These are phyloP conservation scores for Hebeloma cylindrosporum DNA, from an alignment of 768 basidiomycete species.

Conservation along the genomic window DNA sequence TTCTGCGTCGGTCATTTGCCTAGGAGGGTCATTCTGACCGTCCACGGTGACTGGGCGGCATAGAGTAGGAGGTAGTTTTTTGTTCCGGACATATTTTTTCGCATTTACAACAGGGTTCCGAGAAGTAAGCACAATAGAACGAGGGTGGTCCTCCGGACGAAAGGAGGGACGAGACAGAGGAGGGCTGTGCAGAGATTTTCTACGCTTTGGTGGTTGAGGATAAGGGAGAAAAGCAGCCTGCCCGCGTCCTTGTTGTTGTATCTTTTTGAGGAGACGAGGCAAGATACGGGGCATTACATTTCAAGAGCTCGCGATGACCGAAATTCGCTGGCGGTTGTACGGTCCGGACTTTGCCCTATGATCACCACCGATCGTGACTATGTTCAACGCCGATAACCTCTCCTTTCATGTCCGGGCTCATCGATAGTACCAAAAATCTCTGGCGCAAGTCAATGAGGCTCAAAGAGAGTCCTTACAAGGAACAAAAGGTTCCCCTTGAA, in stretches of 20 bases:
- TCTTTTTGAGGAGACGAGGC: conserved; percentile 55
- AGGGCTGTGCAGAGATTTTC: conserved; percentile 37
- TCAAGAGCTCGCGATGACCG: not conserved
- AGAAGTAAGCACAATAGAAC: conserved; percentile 59
- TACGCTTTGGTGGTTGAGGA: conserved; percentile 18
- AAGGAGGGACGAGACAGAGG: conserved; percentile 41
- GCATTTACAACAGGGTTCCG: conserved; percentile 56
- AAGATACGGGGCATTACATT: conserved; percentile 65
- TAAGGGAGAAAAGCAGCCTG: conserved; percentile 28
- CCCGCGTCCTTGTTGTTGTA: conserved; percentile 30
- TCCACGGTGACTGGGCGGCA: conserved; percentile 29
- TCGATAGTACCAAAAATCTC: conserved; percentile 34
- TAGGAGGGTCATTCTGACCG: conserved; percentile 35
- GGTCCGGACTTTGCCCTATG: not conserved
- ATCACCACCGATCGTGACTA: not conserved
- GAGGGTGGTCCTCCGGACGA: conserved; percentile 42
- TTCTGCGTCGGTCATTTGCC: conserved; percentile 65
- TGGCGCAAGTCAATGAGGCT: conserved; percentile 33
- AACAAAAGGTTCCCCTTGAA: conserved; percentile 10
- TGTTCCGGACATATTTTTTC: conserved; percentile 52
- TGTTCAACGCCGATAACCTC: not conserved
- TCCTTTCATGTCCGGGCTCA: conserved; percentile 27
- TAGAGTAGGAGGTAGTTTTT: conserved; percentile 53
- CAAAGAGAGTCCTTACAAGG: no score
- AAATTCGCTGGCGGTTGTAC: not conserved